phyloP scores from a whole-genome alignment of 768 basidiomycete species.

The Albatrellus ellisii region DNA sequence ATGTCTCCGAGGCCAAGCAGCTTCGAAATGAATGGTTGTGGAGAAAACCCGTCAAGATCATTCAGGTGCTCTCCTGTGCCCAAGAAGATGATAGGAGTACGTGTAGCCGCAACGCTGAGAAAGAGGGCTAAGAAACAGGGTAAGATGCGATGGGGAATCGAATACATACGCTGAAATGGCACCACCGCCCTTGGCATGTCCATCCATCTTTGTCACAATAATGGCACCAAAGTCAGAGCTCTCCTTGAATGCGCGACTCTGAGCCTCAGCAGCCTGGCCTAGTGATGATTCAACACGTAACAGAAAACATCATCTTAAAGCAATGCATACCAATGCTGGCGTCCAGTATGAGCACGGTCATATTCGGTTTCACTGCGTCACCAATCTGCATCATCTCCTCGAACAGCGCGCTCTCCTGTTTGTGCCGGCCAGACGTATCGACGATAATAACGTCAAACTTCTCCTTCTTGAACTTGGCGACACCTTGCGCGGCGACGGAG shows the following conservation, averaged over 20 bases:
- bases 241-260: constrained; percentile 95
- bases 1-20: constrained; percentile 92
- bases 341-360: constrained; percentile 92
- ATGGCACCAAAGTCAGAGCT: constrained; percentile 97
- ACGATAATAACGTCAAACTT: constrained; percentile 98
- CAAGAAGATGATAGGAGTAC: constrained; percentile 97
- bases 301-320: not conserved
- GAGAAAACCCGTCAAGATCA: constrained; percentile 91
- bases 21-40: constrained; percentile 96
- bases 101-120: constrained; percentile 88
- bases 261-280: constrained; percentile 96
- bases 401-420: constrained; percentile 94
- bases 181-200: constrained; percentile 97
- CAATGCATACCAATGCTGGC: constrained; percentile 74
- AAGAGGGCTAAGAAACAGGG: too few relatives aligned
- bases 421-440: constrained; percentile 94
- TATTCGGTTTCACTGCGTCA: constrained; percentile 85
- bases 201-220: constrained; percentile 99
- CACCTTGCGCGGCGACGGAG: constrained; percentile 86
- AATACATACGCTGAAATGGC: constrained; percentile 96
- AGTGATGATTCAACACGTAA: constrained; percentile 1
- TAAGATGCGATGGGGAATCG: too few relatives aligned
- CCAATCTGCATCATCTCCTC: constrained; percentile 97
- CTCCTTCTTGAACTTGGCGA: constrained; percentile 95
- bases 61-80: constrained; percentile 97